Evolutionary conservation across 257 asterid species (phyloP).

Genomic region (Ballota nigra): DNA sequence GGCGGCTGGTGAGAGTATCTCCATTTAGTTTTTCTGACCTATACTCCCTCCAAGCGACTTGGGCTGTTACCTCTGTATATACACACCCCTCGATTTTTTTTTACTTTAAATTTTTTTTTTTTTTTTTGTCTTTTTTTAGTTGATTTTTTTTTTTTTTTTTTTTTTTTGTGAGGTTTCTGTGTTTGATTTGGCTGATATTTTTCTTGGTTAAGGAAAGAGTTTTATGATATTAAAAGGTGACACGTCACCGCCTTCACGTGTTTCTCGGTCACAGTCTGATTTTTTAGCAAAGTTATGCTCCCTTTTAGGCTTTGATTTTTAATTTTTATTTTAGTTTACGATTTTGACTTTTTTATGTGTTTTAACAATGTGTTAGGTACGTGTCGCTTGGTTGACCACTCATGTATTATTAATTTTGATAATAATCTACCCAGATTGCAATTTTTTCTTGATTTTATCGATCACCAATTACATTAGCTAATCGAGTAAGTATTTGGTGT

Average conservation of each 20-base stretch:
- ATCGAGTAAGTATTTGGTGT: no score
- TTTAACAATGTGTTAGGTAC: background rate
- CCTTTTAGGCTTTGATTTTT: background rate
- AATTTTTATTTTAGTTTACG: background rate
- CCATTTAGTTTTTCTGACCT: conserved; percentile 40
- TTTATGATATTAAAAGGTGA: background rate
- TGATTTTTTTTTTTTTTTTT: background rate
- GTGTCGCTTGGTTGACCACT: background rate
- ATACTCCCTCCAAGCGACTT: conserved; percentile 54
- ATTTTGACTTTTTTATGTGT: background rate
- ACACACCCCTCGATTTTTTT: no score
- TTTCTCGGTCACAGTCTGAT: background rate
- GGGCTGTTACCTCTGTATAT: conserved; percentile 37
- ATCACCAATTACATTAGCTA: background rate
- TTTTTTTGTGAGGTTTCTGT: background rate
- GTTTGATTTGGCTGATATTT: background rate
- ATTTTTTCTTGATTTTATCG: no score
- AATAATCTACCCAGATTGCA: no score
- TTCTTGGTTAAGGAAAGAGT: background rate
- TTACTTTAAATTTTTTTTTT: no score
- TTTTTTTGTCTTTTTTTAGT: no score
- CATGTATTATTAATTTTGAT: background rate
- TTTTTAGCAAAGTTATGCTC: background rate
- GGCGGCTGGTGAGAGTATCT: conserved; percentile 48
- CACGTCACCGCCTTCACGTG: conserved; percentile 15